These are phyloP conservation scores for Trypanosoma mega DNA, from an alignment of 208 protist genomes.

Conservation along the genomic window DNA sequence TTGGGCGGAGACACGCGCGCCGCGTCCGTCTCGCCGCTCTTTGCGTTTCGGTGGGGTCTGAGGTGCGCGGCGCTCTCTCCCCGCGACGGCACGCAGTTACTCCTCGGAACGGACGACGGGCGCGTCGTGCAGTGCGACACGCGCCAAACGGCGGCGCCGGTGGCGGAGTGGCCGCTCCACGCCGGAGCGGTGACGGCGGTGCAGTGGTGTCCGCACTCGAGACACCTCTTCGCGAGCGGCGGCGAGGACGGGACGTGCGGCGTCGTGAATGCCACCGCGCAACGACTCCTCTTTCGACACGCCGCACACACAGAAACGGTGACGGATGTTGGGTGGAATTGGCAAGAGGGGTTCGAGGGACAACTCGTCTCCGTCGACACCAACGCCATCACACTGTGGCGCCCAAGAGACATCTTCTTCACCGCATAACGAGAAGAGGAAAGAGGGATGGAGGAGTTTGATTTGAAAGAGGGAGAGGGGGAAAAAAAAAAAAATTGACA, in stretches of 20 bases:
- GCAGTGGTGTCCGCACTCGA: constrained; percentile 86
- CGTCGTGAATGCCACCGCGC: constrained; percentile 60
- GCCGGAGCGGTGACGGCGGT: constrained; percentile 57
- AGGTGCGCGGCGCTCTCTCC: constrained; percentile 54
- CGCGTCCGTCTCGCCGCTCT: constrained; percentile 40
- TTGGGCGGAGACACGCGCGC: constrained; percentile 53
- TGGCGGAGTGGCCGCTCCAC: constrained; percentile 52
- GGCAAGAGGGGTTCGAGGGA: constrained; percentile 77
- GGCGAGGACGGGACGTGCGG: constrained; percentile 74
- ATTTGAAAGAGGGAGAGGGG: too few relatives aligned
- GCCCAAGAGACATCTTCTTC: constrained; percentile 83
- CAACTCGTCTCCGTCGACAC: constrained; percentile 78
- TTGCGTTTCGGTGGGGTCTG: constrained; percentile 35
- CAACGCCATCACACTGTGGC: constrained; percentile 89
- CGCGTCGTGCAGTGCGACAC: constrained; percentile 69
- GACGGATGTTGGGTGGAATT: constrained; percentile 86
- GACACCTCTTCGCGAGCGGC: constrained; percentile 73
- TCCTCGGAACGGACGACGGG: constrained; percentile 59
- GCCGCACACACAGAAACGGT: constrained; percentile 80
- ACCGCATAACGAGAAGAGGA: constrained; percentile 17
- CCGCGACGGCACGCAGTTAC: constrained; percentile 49
- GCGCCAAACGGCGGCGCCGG: constrained; percentile 47
- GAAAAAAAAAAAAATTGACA: background rate
- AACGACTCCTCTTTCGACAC: constrained; percentile 77
- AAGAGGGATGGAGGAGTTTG: too few relatives aligned